Conservation (phyloP, 1,139 yeast species). For the Geotrichum macrosporum region DNA sequence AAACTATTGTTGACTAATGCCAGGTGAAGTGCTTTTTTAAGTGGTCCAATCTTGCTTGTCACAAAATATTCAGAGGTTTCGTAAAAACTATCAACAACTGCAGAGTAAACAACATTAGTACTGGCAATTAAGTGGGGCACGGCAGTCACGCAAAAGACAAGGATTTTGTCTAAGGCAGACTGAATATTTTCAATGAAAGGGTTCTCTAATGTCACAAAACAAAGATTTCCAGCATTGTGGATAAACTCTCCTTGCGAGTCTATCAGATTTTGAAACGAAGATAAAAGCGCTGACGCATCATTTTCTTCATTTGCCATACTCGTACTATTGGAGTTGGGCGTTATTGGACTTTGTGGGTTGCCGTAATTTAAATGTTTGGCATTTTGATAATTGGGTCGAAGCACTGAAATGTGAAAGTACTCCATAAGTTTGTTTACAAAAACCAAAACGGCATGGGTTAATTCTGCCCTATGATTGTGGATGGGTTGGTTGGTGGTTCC, state of each 20-base stretch:
- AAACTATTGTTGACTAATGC: slow-evolving; percentile 10
- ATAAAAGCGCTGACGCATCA: background rate
- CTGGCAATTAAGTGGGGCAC: background rate
- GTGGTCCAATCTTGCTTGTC: slow-evolving; percentile 6
- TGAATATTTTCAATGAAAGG: slow-evolving; percentile 1
- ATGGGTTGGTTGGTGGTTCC: background rate
- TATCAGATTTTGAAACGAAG: slow-evolving; percentile 5
- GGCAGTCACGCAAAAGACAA: background rate
- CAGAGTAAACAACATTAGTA: background rate
- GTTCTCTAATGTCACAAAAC: background rate
- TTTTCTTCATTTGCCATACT: background rate
- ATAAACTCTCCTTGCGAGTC: slow-evolving; percentile 6
- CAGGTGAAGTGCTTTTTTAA: slow-evolving; percentile 6
- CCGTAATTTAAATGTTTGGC: background rate
- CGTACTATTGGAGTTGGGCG: too few relatives aligned
- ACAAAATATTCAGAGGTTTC: slow-evolving; percentile 3
- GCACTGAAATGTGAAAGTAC: slow-evolving; percentile 8
- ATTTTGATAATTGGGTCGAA: background rate
- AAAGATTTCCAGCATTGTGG: background rate
- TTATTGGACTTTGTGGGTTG: too few relatives aligned
- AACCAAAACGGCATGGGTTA: slow-evolving; percentile 6
- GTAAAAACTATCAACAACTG: background rate
- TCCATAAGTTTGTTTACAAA: slow-evolving; percentile 11
- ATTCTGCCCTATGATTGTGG: background rate
- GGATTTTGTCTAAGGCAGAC: background rate